Evolutionary conservation across 352 stramenopile genomes (phyloP).

Genomic region (Discostella stelligera): DNA sequence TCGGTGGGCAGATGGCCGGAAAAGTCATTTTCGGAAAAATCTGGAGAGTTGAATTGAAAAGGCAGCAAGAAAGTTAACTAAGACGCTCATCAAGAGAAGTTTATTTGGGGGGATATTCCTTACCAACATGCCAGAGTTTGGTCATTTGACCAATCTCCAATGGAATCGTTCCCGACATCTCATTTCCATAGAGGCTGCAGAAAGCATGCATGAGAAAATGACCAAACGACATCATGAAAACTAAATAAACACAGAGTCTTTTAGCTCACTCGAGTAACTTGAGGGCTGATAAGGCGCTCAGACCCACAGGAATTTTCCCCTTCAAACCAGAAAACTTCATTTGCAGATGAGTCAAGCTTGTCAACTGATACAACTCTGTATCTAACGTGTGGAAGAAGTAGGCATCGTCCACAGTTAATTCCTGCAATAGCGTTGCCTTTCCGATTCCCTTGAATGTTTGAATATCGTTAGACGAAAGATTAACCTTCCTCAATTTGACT

Average conservation of each 20-base stretch:
- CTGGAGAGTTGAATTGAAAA: constrained; percentile 8
- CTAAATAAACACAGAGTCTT: not conserved
- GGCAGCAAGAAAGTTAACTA: not conserved
- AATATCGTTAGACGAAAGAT: constrained; percentile 63
- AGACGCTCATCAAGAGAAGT: no score
- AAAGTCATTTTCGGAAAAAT: constrained; percentile 66
- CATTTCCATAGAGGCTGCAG: constrained; percentile 34
- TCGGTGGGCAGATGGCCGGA: constrained; percentile 43
- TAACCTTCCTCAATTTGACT: constrained; percentile 45
- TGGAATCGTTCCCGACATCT: constrained; percentile 55
- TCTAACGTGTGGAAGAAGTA: constrained; percentile 49
- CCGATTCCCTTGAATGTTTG: constrained; percentile 52
- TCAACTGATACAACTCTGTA: constrained; percentile 55
- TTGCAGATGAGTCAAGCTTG: constrained; percentile 43
- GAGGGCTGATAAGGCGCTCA: constrained; percentile 40
- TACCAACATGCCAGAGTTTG: constrained; percentile 59
- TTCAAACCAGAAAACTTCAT: constrained; percentile 61
- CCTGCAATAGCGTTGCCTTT: constrained; percentile 31
- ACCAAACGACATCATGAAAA: not conserved
- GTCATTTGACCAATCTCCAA: constrained; percentile 55
- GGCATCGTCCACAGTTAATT: constrained; percentile 51
- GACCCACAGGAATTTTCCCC: constrained; percentile 43
- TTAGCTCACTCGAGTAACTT: constrained; percentile 26
- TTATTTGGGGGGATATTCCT: not conserved
- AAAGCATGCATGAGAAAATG: not conserved